phyloP scores from a whole-genome alignment of 2,329 filamentous ascomycete species.

The Penicillium sp. region DNA sequence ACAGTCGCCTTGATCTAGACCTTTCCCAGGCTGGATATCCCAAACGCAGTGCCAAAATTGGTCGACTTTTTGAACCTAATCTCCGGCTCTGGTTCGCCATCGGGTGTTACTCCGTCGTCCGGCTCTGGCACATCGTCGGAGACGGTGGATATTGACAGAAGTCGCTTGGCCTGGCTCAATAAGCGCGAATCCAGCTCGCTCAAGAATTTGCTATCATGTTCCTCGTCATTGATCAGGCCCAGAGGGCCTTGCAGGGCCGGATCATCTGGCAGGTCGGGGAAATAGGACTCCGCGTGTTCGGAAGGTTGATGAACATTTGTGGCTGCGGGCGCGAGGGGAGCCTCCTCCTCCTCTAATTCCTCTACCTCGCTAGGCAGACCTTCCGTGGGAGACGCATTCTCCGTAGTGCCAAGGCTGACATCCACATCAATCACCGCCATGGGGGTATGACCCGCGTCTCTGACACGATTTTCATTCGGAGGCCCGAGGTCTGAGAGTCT shows the following conservation, averaged over 20 bases:
- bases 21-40: conserved; percentile 20
- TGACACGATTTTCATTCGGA: conserved; percentile 36
- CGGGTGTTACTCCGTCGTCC: conserved; percentile 19
- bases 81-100: conserved; percentile 30
- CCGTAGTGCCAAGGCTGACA: conserved; percentile 19
- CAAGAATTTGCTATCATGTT: conserved; percentile 38
- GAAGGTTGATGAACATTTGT: conserved; percentile 30
- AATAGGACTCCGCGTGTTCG: conserved; percentile 39
- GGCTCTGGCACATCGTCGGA: conserved; percentile 19
- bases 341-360: conserved; percentile 28
- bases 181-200: conserved; percentile 40
- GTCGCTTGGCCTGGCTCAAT: conserved; percentile 34
- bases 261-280: conserved; percentile 38
- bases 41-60: conserved; percentile 46
- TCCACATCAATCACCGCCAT: conserved; percentile 38
- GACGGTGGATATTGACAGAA: conserved; percentile 22
- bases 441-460: conserved; percentile 42
- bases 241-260: conserved; percentile 40
- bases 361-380: conserved; percentile 10
- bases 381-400: conserved; percentile 19
- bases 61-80: conserved; percentile 41
- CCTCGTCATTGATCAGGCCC: conserved; percentile 38
- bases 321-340: conserved; percentile 28
- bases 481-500: conserved; percentile 34
- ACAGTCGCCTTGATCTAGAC: conserved; percentile 4